Evolutionary conservation across 345 rosid species (phyloP), one percentile per base, ranked within the genome.

Genomic region (Syzygium grande): DNA sequence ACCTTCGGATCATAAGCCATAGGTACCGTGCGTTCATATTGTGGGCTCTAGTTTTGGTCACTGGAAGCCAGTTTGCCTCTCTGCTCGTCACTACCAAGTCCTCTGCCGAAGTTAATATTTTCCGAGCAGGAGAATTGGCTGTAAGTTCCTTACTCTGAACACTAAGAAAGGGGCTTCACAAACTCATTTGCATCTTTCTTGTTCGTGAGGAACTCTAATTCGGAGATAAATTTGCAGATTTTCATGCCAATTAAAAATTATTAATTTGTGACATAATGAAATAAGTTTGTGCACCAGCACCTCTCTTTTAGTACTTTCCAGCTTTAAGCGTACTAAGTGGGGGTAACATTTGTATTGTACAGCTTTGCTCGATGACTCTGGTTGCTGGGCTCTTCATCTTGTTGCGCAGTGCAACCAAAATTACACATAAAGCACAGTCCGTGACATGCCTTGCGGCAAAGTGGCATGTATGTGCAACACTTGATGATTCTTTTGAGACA

Each of bases 361-460:
- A 97, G 99, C 91, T 95, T 52, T 95, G 98, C 92, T 95, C 99
- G 2, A 87, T 96, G 88, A 93, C 99, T 22, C 92, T 98, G 30
- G 92, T 98, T 21, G 90, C 96, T 0, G 98, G 92, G 16, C 53
- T 98, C 6, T 90, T 95, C 10, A 93, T 98, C 90, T 87, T 96
- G 84, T 38, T 98, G 85, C 91, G 99, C 52, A 96, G 97, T 59
- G 98, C 99, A 1, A 91, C 99, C 55, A 97, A 95, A 88, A 97
- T 97, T 90, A 97, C 99, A 21, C 99, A 97, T 94, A 97, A 96
- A 87, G 98, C 98, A 85, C 99, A 97, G 63, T 90, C 95, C 0
- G 93, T 98, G 53, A 95, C 98, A 13, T 91, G 97, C 94, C 96
- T 98, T 51, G 99, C 99, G 19, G 93, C 99, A 4, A 98, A 98